phyloP scores from a whole-genome alignment of 1,284 basidiomycete species.

The Apiotrichum veenhuisii region DNA sequence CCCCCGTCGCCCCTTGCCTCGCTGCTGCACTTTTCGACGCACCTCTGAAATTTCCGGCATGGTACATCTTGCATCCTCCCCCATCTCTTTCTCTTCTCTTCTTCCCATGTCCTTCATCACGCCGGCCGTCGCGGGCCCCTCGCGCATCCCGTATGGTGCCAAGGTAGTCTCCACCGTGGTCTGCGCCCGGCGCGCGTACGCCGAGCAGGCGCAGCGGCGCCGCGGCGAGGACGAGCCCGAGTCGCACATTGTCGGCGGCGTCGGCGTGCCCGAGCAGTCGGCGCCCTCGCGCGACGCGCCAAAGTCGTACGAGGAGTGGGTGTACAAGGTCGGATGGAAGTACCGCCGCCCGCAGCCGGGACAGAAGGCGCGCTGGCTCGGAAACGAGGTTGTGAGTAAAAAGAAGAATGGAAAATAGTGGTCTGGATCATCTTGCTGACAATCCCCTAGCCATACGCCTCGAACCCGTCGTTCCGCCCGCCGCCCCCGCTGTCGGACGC shows the following conservation, averaged over 20 bases:
- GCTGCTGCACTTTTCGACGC: not conserved
- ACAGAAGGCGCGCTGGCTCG: constrained; percentile 44
- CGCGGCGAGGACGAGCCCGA: not conserved
- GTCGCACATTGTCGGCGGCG: too few species aligned
- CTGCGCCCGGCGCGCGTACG: constrained; percentile 1
- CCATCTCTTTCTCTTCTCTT: not conserved
- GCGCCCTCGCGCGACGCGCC: not conserved
- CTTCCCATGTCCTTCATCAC: constrained; percentile 5
- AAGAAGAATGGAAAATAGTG: not conserved
- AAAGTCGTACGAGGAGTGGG: constrained; percentile 1
- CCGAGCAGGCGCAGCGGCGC: not conserved
- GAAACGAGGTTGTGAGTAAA: constrained; percentile 37
- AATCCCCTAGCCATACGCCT: constrained; percentile 41
- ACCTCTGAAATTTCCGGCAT: not conserved
- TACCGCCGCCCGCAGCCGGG: constrained; percentile 25
- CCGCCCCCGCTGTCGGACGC: constrained; percentile 47
- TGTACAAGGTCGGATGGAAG: constrained; percentile 1
- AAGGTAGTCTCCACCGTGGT: not conserved
- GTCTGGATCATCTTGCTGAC: constrained; percentile 2
- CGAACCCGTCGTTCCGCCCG: constrained; percentile 47
- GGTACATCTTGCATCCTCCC: not conserved
- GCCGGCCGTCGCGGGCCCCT: constrained; percentile 24
- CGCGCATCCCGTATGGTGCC: constrained; percentile 16
- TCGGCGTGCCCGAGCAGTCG: too few species aligned
- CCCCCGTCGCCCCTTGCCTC: not conserved